phyloP scores from a whole-genome alignment of 179 eudicot genomes.

The Kewa caespitosa region DNA sequence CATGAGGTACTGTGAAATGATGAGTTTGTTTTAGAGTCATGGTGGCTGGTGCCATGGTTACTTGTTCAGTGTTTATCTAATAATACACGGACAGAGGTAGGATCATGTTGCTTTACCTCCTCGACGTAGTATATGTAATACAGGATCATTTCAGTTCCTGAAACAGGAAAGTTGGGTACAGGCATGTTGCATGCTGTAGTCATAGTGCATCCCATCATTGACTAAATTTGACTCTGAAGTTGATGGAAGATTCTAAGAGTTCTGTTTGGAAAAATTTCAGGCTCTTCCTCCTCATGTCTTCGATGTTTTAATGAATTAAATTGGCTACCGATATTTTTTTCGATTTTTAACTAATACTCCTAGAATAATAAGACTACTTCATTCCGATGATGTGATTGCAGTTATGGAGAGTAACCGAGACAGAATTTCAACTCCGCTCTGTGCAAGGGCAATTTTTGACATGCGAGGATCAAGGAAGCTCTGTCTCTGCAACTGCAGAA shows the following conservation, averaged over 20 bases:
- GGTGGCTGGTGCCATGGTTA: not conserved
- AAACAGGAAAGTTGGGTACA: not conserved
- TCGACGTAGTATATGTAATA: not conserved
- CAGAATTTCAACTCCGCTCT: conserved; percentile 62
- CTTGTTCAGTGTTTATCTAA: not conserved
- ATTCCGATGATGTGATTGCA: conserved; percentile 27
- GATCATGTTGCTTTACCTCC: not conserved
- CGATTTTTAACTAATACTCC: not conserved
- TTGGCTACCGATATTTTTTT: not conserved
- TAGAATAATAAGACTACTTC: not conserved
- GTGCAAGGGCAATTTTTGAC: conserved; percentile 59
- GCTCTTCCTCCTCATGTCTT: not conserved
- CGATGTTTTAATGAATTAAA: not conserved
- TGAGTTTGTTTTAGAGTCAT: not conserved
- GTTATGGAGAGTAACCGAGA: conserved; percentile 75
- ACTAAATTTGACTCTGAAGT: not conserved
- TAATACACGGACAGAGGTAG: not conserved
- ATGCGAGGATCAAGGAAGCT: conserved; percentile 42
- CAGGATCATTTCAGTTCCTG: not conserved
- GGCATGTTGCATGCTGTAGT: not conserved
- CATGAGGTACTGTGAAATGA: not conserved
- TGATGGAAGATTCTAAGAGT: not conserved
- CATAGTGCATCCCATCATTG: not conserved
- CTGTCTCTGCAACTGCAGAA: conserved; percentile 52
- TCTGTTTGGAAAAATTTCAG: conserved; percentile 5